Percentiles rank a stretch among this genome's conserved stretches.
These are phyloP conservation scores for Ciborinia camelliae DNA, from an alignment of 2,329 filamentous ascomycete species.

Conservation along the genomic window DNA sequence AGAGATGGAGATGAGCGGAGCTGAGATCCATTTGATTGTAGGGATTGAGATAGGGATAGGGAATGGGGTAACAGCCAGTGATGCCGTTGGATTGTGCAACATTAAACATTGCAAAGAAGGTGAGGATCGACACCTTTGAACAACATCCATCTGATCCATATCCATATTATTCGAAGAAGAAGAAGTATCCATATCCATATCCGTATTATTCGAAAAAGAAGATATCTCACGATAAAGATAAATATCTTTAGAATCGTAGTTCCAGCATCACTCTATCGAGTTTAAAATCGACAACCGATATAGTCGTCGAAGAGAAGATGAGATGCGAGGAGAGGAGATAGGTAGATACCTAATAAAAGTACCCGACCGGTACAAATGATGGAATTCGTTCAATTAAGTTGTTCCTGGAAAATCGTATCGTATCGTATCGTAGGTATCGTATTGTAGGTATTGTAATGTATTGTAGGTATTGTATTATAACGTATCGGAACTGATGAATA, in stretches of 20 bases:
- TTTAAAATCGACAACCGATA: neutral
- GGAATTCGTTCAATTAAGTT: no score
- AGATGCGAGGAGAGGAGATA: no score
- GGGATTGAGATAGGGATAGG: neutral
- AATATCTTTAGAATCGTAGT: constrained; percentile 30
- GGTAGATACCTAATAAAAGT: neutral
- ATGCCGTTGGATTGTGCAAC: constrained; percentile 9
- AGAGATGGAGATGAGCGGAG: neutral
- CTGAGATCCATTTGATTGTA: neutral
- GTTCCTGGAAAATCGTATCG: no score
- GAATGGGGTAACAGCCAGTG: neutral
- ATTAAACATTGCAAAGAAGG: neutral
- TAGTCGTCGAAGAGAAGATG: neutral
- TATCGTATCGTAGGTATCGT: no score
- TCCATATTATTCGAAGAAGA: neutral
- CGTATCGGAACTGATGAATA: no score
- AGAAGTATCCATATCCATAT: neutral
- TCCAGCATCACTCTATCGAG: constrained; percentile 33
- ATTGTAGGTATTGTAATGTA: no score
- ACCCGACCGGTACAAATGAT: neutral
- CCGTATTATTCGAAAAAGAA: neutral
- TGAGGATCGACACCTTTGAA: neutral
- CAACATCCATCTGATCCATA: neutral
- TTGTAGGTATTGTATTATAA: no score
- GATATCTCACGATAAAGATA: no score